Base-by-base conservation (phyloP, 1,284 basidiomycete species). In the Trichosporon sp. region DNA sequence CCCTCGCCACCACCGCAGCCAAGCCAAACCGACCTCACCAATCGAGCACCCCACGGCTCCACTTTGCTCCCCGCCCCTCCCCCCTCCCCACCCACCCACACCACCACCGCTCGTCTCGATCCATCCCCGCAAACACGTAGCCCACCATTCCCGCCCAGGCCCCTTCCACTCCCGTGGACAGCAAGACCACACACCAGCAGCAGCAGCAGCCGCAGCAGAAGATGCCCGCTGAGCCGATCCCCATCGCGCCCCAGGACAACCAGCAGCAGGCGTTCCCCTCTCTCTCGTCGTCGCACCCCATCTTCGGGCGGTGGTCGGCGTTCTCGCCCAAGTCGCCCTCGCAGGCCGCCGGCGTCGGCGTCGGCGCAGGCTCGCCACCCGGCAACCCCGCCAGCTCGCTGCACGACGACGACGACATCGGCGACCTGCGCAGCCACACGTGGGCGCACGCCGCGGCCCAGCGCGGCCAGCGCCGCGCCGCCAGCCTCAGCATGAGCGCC, bases 401-500 rank as follows among this genome's bases (percentile, higher is more conserved):
- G 18, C 27, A 60, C 29, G 56, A 60, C 56, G 56, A 60, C 27
- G 56, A 60, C 32, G 80, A 81, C 73, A 63, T 77, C 18, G 68
- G 64, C 27, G 78, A 78, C 66, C 65, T 78, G 56, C 74, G 72
- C 42, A 66, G 69, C 5, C 65, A 73, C 23, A 73, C 73, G 4
- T 80, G 78, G 79, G 71, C 71, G 5, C 74, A 65, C 4, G 73
- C 72, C 3, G 69, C 72, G 2, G 67, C 65, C 13, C 73, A 64
- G 11, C 70, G 71, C 12, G 71, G 74, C 27, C 67, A 69, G 62
- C 68, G 77, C 27, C 65, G 80, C 38, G 75, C 79, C 21, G 76
- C 76, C 62, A 76, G 74, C 42, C 75, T 78, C 68, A 72, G 68
- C 56, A 66, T 76, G 65, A 68, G 70, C 18, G 71, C 73, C 18